phyloP scores from a whole-genome alignment of 108 stramenopile species.

The Schizochytrium sp. region DNA sequence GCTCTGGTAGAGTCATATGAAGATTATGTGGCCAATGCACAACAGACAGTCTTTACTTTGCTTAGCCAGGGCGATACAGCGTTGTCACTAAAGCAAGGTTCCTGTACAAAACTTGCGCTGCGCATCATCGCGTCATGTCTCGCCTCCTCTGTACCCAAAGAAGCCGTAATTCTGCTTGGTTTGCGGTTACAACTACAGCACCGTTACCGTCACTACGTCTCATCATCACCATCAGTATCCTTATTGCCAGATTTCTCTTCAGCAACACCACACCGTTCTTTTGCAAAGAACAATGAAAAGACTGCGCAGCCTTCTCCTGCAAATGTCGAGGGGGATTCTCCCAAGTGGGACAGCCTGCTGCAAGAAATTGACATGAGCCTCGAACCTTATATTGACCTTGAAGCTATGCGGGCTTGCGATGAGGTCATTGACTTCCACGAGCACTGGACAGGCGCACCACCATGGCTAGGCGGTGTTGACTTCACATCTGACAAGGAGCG shows the following conservation, averaged over 20 bases:
- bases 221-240: background rate
- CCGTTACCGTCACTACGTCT: background rate
- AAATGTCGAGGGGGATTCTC: too few relatives aligned
- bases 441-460: constrained; percentile 7
- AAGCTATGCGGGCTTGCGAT: background rate
- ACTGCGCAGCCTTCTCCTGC: too few relatives aligned
- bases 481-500: background rate
- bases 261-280: too few relatives aligned
- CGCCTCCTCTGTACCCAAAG: background rate
- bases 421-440: background rate
- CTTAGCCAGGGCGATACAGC: constrained; percentile 18
- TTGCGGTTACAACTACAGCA: background rate
- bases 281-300: too few relatives aligned
- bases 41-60: background rate
- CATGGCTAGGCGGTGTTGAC: background rate
- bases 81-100: background rate
- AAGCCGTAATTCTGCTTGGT: background rate
- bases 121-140: background rate
- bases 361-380: background rate
- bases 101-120: background rate
- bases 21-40: background rate
- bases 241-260: too few relatives aligned
- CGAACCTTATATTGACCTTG: background rate
- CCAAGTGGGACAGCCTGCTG: too few relatives aligned
- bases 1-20: background rate